Base-by-base conservation (phyloP, 129 eudicot genomes). In the Helianthus tuberosus region DNA sequence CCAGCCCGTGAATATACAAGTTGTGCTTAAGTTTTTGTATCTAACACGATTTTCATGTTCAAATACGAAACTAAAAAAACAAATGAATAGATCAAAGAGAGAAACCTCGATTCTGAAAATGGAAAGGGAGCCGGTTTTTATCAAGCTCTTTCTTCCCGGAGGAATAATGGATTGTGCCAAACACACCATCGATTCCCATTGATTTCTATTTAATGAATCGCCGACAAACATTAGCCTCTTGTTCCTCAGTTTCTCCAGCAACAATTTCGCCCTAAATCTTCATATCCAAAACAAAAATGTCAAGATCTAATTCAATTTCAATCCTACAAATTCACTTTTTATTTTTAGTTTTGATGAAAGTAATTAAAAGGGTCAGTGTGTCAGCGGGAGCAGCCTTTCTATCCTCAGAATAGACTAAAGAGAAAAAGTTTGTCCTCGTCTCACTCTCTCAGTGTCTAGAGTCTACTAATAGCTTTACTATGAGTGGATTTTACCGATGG, bases 201-300 rank as follows among this genome's bases (percentile, higher is more conserved):
- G 97, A 69, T 94, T 94, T 68, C 99, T 73, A 59, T 94, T 94
- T 80, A 94, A 62, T 39, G 99, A 94, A 61, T 94, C 99, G 4
- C 99, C 99, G 49, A 94, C 99, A 72, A 90, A 94, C 99, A 94
- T 90, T 44, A 94, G 87, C 81, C 99, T 88, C 93, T 94, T 94
- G 86, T 92, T 90, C 77, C 96, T 89, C 77, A 90, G 74, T 76
- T 89, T 93, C 79, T 93, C 92, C 8, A 93, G 82, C 80, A 93
- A 75, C 81, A 90, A 65, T 77, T 72, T 89, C 51, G 89, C 79
- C 39, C 73, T 87, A 76, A 89, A 93, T 83, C 98, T 89, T 57
- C 64, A 71, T 20, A 39, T 58, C 59, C 10, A 76, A 59, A 29
- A 71, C 6, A 53, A 65, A 61, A 15, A 1, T 3, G 16, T 39